Evolutionary conservation across 83 land plant species (phyloP).

Genomic region (Picea engelmannii): DNA sequence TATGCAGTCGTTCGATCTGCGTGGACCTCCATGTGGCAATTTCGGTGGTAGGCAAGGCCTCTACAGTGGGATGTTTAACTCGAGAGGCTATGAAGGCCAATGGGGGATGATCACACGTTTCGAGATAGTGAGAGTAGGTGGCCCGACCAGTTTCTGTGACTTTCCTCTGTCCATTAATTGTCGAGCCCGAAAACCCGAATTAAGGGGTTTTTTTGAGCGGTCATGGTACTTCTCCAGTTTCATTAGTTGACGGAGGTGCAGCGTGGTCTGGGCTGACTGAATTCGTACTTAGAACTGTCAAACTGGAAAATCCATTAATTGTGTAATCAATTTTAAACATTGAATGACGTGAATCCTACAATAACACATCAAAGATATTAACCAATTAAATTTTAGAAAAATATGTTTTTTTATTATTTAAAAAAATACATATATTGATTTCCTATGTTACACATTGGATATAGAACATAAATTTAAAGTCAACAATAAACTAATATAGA

Average conservation of each 20-base stretch:
- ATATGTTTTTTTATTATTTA: too few species aligned
- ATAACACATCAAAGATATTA: too few species aligned
- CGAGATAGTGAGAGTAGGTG: slow-evolving; percentile 5
- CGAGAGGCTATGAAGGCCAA: neutral
- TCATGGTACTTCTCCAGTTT: neutral
- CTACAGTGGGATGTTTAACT: neutral
- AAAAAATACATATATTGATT: too few species aligned
- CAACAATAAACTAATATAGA: too few species aligned
- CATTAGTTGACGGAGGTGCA: neutral
- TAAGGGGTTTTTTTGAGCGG: neutral
- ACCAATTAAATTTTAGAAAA: too few species aligned
- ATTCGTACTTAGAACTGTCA: too few species aligned
- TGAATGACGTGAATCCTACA: too few species aligned
- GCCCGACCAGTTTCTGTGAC: neutral
- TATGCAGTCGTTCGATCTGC: neutral
- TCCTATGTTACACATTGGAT: too few species aligned
- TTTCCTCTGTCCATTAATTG: neutral
- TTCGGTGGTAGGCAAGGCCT: neutral
- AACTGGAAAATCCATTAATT: too few species aligned
- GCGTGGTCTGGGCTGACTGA: neutral
- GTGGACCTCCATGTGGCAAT: neutral
- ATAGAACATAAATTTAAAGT: too few species aligned
- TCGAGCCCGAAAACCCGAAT: neutral
- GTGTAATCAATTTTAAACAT: too few species aligned
- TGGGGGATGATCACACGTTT: neutral